Evolutionary conservation across 2,329 filamentous ascomycete species (phyloP), one percentile per base, ranked within the genome.

Genomic region (Cladosporium sp.): DNA sequence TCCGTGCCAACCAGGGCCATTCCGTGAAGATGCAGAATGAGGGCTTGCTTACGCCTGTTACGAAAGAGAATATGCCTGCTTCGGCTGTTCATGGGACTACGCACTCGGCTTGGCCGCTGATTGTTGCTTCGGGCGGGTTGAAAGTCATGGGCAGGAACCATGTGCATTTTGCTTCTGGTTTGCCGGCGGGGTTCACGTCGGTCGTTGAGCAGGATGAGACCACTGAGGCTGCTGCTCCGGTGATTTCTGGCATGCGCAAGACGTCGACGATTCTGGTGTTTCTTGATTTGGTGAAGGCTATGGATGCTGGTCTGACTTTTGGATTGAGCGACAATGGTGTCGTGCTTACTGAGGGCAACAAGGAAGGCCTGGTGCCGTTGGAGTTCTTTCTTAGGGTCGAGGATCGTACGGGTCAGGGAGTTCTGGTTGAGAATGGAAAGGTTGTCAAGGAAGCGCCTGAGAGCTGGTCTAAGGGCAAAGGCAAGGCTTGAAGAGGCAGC

Each of bases 1-100:
- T 98, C 70, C 89, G 93, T 62, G 93, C 93, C 22, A 95, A 94
- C 64, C 93, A 97, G 72, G 93, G 93, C 49, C 93, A 97, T 73
- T 89, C 82, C 60, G 87, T 98, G 64, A 82, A 83, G 62, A 72
- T 84, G 30, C 84, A 88, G 22, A 82, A 82, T n/a, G 80, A 84
- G 40, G 78, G 78, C 0, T 77, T 94, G 2, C 79, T 95, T 3
- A 78, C 75, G 16, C 83, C 84, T 6, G 74, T 96, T 51, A 83
- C 81, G 1, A 63, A 80, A 2, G 57, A 59, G 1, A 62, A 63
- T 27, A n/a, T 58, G 12, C 65, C 67, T 20, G 39, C 48, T 2
- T 58, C 53, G 3, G 88, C 90, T 3, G 80, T 97, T 2, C 91
- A 97, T 70, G 92, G 93, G 32, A 96, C 92, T 0, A 95, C 90